These are phyloP conservation scores for Trichophyton mentagrophytes DNA, from an alignment of 2,329 filamentous ascomycete genomes.

Conservation along the genomic window DNA sequence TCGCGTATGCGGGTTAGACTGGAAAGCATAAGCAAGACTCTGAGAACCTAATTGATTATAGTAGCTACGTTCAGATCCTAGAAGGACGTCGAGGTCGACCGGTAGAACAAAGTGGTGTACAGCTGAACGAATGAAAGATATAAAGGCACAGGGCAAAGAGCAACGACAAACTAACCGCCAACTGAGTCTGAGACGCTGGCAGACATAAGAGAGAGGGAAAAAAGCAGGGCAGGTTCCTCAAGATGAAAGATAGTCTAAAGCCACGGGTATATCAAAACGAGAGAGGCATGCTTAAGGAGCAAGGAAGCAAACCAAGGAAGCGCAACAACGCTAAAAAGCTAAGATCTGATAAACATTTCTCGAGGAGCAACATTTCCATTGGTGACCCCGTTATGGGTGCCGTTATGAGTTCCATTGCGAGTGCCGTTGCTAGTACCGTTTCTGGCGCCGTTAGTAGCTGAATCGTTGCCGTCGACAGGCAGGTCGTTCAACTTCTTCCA, in stretches of 20 bases:
- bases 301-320: not conserved
- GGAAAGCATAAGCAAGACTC: no score
- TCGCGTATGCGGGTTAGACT: no score
- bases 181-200: not conserved
- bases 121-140: not conserved
- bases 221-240: not conserved
- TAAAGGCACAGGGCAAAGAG: not conserved
- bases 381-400: constrained; percentile 1
- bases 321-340: not conserved
- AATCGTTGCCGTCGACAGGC: constrained; percentile 11
- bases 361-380: constrained; percentile 7
- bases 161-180: not conserved
- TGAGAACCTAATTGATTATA: not conserved
- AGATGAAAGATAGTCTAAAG: not conserved
- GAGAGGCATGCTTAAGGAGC: not conserved
- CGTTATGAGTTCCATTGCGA: constrained; percentile 7
- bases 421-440: constrained; percentile 4
- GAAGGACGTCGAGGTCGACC: not conserved
- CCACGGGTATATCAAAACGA: not conserved
- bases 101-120: not conserved
- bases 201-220: not conserved
- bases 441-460: constrained; percentile 6
- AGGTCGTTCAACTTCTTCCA: constrained; percentile 35
- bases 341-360: not conserved
- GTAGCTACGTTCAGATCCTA: not conserved